Evolutionary conservation across 148 eudicot species (phyloP).

Genomic region (Rhododendron simsii): DNA sequence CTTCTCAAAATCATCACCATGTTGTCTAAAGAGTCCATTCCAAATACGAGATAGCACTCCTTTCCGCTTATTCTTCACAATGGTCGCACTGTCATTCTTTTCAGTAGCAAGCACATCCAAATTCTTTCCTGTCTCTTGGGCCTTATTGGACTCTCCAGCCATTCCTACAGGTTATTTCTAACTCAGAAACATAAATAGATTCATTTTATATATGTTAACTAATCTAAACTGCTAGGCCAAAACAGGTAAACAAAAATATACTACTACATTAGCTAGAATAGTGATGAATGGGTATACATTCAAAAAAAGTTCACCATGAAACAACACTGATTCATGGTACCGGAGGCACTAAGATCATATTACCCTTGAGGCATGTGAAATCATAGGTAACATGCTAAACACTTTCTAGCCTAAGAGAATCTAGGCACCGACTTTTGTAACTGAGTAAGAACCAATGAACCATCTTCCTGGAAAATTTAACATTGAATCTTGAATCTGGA

Average conservation of each 20-base stretch:
- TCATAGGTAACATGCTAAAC: neutral
- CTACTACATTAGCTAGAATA: neutral
- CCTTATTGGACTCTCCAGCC: slow-evolving; percentile 58
- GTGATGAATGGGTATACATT: neutral
- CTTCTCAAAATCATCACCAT: slow-evolving; percentile 66
- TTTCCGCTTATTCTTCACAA: slow-evolving; percentile 41
- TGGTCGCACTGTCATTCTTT: slow-evolving; percentile 23
- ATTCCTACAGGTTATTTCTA: slow-evolving; percentile 30
- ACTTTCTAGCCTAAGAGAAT: neutral
- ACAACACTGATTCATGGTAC: neutral
- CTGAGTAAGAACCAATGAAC: neutral
- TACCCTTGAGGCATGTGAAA: neutral
- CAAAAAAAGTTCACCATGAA: neutral
- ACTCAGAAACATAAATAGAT: neutral
- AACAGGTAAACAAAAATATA: neutral
- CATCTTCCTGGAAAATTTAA: neutral
- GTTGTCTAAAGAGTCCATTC: slow-evolving; percentile 52
- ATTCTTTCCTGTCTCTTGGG: slow-evolving; percentile 26
- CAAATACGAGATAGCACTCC: slow-evolving; percentile 72
- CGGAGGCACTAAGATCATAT: neutral
- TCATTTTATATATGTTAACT: neutral
- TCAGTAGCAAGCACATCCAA: slow-evolving; percentile 26
- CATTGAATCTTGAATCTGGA: neutral
- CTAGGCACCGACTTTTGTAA: neutral
- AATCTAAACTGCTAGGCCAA: neutral